Evolutionary conservation across 257 asterid genomes (phyloP).

Genomic region (Galeopsis tetrahit): DNA sequence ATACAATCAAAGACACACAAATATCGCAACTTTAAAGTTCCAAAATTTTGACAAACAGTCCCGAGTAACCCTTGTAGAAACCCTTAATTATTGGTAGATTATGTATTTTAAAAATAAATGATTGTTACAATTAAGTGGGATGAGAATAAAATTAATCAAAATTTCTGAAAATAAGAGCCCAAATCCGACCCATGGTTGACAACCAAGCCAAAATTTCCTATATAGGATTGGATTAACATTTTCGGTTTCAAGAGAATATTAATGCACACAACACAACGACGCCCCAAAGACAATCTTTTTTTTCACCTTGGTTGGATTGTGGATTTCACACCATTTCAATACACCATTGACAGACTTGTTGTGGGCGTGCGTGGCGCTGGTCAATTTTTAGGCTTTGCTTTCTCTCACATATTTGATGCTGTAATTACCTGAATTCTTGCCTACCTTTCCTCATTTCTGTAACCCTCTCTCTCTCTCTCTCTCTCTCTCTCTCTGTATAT

Average conservation of each 20-base stretch:
- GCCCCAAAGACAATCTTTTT: neutral
- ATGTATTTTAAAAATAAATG: too few species aligned
- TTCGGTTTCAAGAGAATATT: neutral
- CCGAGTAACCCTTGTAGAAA: too few species aligned
- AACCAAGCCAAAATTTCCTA: neutral
- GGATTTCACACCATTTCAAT: conserved; percentile 10
- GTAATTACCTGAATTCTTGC: conserved; percentile 46
- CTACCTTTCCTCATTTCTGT: conserved; percentile 37
- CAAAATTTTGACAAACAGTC: too few species aligned
- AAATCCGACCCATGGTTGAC: neutral
- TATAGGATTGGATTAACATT: neutral
- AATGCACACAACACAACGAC: neutral
- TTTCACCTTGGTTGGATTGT: neutral
- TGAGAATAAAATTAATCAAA: neutral
- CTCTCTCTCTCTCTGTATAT: neutral
- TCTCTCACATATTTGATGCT: conserved; percentile 36
- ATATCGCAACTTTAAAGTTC: too few species aligned
- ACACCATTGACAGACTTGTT: conserved; percentile 20
- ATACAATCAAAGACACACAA: too few species aligned
- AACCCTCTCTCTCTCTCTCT: conserved; percentile 22
- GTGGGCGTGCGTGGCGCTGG: conserved; percentile 24
- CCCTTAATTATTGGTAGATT: neutral
- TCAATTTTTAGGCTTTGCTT: conserved; percentile 29
- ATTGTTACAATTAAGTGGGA: neutral
- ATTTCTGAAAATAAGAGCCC: neutral